Base-by-base conservation (phyloP, 2,329 filamentous ascomycete species). In the Ophiostoma ips region DNA sequence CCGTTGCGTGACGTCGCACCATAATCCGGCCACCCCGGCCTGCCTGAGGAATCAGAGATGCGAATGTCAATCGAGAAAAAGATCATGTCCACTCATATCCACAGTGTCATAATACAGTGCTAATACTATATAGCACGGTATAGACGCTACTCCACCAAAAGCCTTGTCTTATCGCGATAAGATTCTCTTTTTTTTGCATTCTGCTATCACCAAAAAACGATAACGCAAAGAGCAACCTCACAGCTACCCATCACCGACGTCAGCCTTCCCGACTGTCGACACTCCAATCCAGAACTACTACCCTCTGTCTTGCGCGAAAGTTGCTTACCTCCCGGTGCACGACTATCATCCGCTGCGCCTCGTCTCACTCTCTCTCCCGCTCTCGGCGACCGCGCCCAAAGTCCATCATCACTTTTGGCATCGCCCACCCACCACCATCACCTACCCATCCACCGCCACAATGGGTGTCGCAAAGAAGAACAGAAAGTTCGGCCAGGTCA, bases 391-490 rank as follows among this genome's bases (percentile, higher is more conserved):
- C n/a, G n/a, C n/a, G n/a, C n/a, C n/a, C n/a, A n/a, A n/a, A n/a
- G n/a, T n/a, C n/a, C n/a, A n/a, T n/a, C n/a, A n/a, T n/a, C n/a
- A n/a, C n/a, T n/a, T n/a, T n/a, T n/a, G n/a, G n/a, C n/a, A n/a
- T n/a, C n/a, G n/a, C n/a, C n/a, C n/a, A n/a, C n/a, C n/a, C n/a
- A n/a, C n/a, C n/a, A n/a, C n/a, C n/a, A n/a, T n/a, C n/a, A n/a
- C n/a, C n/a, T n/a, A n/a, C n/a, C n/a, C n/a, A n/a, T n/a, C 37
- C 16, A 31, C 49, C n/a, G 46, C 46, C 43, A 65, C 54, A 34
- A 95, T 95, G 90, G 89, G 88, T 68, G 79, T 88, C 58, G 79
- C 82, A 55, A 95, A 94, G 72, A 87, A 82, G 65, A 94, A 87
- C 49, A 81, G 89, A 71, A 95, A 95, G 71, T 96, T 95, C 65